phyloP scores from a whole-genome alignment of 768 basidiomycete genomes.

The Phylloporus arenicola region DNA sequence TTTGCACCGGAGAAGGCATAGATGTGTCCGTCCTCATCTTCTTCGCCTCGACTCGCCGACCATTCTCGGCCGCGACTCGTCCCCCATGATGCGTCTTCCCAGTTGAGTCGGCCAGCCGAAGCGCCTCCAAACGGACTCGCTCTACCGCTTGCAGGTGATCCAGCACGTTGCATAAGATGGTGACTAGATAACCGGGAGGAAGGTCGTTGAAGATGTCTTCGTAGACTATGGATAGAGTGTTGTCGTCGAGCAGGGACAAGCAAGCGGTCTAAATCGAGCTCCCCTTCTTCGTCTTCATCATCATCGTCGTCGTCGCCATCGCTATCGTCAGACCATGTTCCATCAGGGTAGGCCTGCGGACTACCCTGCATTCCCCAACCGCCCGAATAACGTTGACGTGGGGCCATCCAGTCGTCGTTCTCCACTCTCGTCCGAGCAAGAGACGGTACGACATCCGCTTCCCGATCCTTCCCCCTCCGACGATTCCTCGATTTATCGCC shows the following conservation, averaged over 20 bases:
- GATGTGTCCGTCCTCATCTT: slow-evolving; percentile 25
- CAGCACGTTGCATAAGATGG: slow-evolving; percentile 10
- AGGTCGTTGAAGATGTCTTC: slow-evolving; percentile 49
- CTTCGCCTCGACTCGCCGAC: slow-evolving; percentile 25
- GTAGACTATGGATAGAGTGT: slow-evolving; percentile 65
- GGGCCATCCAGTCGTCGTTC: slow-evolving; percentile 48
- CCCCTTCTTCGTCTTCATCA: slow-evolving; percentile 46
- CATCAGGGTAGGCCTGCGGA: slow-evolving; percentile 12
- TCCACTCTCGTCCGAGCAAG: slow-evolving; percentile 58
- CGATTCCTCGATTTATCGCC: slow-evolving; percentile 15
- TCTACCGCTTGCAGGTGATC: slow-evolving; percentile 16
- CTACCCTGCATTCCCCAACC: slow-evolving; percentile 28
- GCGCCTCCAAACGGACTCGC: slow-evolving; percentile 14
- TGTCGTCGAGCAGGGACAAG: slow-evolving; percentile 69
- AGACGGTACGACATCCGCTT: slow-evolving; percentile 45
- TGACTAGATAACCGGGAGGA: slow-evolving; percentile 6
- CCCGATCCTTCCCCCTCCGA: slow-evolving; percentile 27
- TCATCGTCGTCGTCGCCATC: slow-evolving; percentile 32
- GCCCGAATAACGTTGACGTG: slow-evolving; percentile 30
- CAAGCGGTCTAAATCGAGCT: slow-evolving; percentile 60
- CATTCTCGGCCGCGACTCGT: slow-evolving; percentile 20
- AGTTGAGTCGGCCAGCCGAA: slow-evolving; percentile 5
- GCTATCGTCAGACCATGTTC: slow-evolving; percentile 19
- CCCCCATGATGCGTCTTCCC: slow-evolving; percentile 21
- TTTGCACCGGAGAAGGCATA: slow-evolving; percentile 21